Percentiles rank a stretch among this genome's conserved stretches.
phyloP scores from a whole-genome alignment of 2,329 filamentous ascomycete species.

The Periglandula ipomoeae region DNA sequence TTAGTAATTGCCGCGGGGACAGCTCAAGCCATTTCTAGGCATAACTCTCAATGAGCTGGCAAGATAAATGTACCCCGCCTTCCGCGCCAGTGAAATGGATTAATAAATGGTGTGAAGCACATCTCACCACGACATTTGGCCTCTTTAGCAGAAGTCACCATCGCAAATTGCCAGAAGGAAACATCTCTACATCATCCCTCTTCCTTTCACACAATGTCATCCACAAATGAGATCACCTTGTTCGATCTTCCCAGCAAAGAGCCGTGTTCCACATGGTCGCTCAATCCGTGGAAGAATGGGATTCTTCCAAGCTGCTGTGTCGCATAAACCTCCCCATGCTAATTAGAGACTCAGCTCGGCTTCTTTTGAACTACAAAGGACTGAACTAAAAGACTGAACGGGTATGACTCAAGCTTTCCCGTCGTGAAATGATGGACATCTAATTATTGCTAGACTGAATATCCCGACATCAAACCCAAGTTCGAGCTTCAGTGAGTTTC shows the following conservation, averaged over 20 bases:
- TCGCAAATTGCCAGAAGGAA: no score
- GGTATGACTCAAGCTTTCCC: conserved; percentile 21
- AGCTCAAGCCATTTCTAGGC: no score
- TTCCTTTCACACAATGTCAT: conserved; percentile 17
- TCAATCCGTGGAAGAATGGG: conserved; percentile 65
- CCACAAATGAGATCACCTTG: conserved; percentile 36
- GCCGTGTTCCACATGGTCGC: conserved; percentile 46
- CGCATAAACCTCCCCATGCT: background rate
- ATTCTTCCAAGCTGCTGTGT: background rate
- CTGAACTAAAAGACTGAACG: conserved; percentile 57
- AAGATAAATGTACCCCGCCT: no score
- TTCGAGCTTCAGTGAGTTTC: conserved; percentile 44
- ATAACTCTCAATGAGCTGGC: no score
- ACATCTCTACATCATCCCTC: no score
- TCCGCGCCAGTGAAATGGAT: no score
- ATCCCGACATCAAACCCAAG: conserved; percentile 35
- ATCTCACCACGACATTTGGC: no score
- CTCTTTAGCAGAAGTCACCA: no score
- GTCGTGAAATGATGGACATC: conserved; percentile 50
- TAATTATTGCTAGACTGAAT: conserved; percentile 24
- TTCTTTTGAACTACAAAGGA: conserved; percentile 59
- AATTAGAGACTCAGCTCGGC: conserved; percentile 40
- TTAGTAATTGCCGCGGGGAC: no score
- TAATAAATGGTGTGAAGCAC: no score
- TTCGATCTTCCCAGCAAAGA: conserved; percentile 53